These are phyloP conservation scores for Cryptococcus sp. DNA, from an alignment of 1,284 basidiomycete genomes.

Conservation along the genomic window DNA sequence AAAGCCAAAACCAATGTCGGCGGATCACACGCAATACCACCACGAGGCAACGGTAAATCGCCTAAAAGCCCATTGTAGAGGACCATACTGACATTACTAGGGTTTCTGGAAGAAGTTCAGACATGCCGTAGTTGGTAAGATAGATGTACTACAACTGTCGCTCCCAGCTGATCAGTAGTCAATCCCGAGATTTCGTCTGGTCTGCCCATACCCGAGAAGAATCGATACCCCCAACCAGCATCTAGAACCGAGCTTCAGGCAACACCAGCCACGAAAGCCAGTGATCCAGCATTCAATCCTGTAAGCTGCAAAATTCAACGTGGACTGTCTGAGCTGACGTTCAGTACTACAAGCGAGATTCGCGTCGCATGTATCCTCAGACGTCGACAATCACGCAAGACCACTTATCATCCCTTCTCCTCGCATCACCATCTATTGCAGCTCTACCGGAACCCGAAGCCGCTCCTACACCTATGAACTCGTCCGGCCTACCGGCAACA, in stretches of 20 bases:
- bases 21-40: slow-evolving; percentile 82
- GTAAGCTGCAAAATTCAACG: slow-evolving; percentile 1
- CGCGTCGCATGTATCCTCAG: slow-evolving; percentile 83
- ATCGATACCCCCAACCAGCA: slow-evolving; percentile 80
- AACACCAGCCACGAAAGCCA: slow-evolving; percentile 81
- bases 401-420: slow-evolving; percentile 72
- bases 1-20: slow-evolving; percentile 49
- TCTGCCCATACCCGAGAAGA: slow-evolving; percentile 67
- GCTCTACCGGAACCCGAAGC: slow-evolving; percentile 60
- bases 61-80: background rate
- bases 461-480: slow-evolving; percentile 51
- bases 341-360: slow-evolving; percentile 87
- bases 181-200: slow-evolving; percentile 90
- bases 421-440: slow-evolving; percentile 74
- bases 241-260: slow-evolving; percentile 80
- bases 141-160: background rate
- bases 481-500: slow-evolving; percentile 51
- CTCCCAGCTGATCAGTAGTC: slow-evolving; percentile 41
- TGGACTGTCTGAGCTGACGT: slow-evolving; percentile 16
- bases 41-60: slow-evolving; percentile 63
- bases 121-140: slow-evolving; percentile 68
- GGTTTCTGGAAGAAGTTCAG: slow-evolving; percentile 92
- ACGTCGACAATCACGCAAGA: slow-evolving; percentile 76
- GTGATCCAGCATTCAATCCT: slow-evolving; percentile 44
- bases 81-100: slow-evolving; percentile 12